Evolutionary conservation across 306 rosid species (phyloP), one percentile per base, ranked within the genome.

Genomic region (Begonia peltatifolia): DNA sequence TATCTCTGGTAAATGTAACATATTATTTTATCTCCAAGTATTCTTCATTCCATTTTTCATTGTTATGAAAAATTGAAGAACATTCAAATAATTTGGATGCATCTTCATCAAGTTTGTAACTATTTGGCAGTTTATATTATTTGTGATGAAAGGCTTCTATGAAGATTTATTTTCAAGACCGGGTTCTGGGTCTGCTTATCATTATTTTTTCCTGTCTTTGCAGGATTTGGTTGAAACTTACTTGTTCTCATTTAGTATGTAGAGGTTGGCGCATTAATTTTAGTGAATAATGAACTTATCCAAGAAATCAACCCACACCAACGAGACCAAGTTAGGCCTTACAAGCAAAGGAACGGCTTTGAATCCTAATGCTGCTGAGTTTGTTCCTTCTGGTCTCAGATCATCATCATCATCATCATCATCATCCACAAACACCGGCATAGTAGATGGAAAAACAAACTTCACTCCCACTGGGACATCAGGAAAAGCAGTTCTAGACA

Each of bases 361-460:
- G 74, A 89, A 89, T 72, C 97, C 97, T 46, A 85, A 89, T 82
- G 97, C 97, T 6, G 95, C 95, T 12, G 97, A 82, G 68, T 89
- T 89, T 25, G 48, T 89, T 56, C 97, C 97, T 41, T 84, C 71
- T 63, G 41, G 83, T 55, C 84, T 82, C 64, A 76, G 95, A 71
- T 77, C 97, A 71, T 76, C 97, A 49, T 53, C 77, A 71, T 77
- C 97, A 71, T 76, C 97, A 49, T 53, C 77, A 17, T 17, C 18
- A 51, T 71, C 82, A 53, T 71, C 82, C 47, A 87, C 89, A 66
- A 76, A 84, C 72, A 53, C 71, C 54, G 73, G 84, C 60, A 57
- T 61, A 6, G 70, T 67, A 42, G 90, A 88, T 57, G 76, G 63
- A 4, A 15, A 74, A 35, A 14, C 76, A 9, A 65, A 71, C 61